Evolutionary conservation across 2,329 filamentous ascomycete genomes (phyloP).

Genomic region (Madurella fahalii): DNA sequence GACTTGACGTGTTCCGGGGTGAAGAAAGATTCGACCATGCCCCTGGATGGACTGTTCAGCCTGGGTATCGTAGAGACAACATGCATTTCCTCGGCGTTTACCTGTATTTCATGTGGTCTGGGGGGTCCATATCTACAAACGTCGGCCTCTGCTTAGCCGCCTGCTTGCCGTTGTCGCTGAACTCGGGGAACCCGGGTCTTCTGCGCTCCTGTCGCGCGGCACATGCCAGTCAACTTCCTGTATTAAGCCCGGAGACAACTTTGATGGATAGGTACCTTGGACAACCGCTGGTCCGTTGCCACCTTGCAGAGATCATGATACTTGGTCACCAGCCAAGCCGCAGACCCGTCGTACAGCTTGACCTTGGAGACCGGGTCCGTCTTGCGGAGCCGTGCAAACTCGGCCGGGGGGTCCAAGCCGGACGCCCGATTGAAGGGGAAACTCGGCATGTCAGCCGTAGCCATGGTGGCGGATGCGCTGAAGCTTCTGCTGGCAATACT

Average conservation of each 20-base stretch:
- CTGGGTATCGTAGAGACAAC: too few species aligned
- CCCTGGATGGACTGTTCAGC: conserved; percentile 23
- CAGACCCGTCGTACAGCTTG: conserved; percentile 43
- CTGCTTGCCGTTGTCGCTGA: conserved; percentile 42
- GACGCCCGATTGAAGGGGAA: conserved; percentile 40
- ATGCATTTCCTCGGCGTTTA: conserved; percentile 10
- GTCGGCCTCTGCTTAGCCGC: conserved; percentile 47
- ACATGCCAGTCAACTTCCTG: too few species aligned
- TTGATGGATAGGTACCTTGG: conserved; percentile 35
- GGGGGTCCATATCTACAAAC: conserved; percentile 49
- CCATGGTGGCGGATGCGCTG: conserved; percentile 11
- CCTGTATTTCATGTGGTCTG: conserved; percentile 44
- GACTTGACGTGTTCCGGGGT: conserved; percentile 35
- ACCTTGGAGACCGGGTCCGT: conserved; percentile 42
- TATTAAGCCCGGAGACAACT: too few species aligned
- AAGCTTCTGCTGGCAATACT: not conserved
- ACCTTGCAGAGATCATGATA: conserved; percentile 44
- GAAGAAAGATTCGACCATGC: conserved; percentile 46
- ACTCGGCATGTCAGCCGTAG: conserved; percentile 19
- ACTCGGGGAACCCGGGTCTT: conserved; percentile 44
- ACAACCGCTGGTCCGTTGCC: conserved; percentile 42
- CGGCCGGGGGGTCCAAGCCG: conserved; percentile 39
- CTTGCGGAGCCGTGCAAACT: conserved; percentile 42
- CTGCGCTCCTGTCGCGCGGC: conserved; percentile 32
- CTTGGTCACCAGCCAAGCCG: conserved; percentile 46